Evolutionary conservation across 192 early-diverging fungal genomes (phyloP).

Genomic region (Coemansia sp.): DNA sequence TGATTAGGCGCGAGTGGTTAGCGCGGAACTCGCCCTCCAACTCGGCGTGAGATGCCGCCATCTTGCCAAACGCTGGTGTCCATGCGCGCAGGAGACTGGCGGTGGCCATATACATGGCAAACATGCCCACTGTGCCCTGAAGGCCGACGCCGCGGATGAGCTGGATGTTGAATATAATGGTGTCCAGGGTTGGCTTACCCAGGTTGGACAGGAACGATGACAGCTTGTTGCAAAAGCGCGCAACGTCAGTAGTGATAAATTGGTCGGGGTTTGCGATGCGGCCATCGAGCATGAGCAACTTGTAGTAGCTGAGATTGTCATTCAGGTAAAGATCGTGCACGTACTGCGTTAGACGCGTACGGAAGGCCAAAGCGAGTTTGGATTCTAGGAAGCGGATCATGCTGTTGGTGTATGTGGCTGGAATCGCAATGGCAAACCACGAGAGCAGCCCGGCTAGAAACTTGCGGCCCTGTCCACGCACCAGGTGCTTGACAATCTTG

Average conservation of each 20-base stretch:
- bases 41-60: slow-evolving; percentile 87
- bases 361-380: slow-evolving; percentile 75
- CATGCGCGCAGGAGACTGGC: slow-evolving; percentile 78
- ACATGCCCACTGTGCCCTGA: slow-evolving; percentile 79
- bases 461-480: slow-evolving; percentile 75
- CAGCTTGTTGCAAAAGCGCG: slow-evolving; percentile 85
- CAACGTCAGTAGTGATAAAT: slow-evolving; percentile 86
- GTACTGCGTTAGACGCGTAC: slow-evolving; percentile 85
- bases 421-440: slow-evolving; percentile 94
- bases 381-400: slow-evolving; percentile 71
- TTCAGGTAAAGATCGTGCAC: slow-evolving; percentile 85
- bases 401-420: slow-evolving; percentile 96
- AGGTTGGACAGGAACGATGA: slow-evolving; percentile 90
- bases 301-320: slow-evolving; percentile 92
- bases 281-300: slow-evolving; percentile 85
- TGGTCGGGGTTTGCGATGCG: slow-evolving; percentile 90
- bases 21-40: slow-evolving; percentile 96
- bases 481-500: slow-evolving; percentile 92
- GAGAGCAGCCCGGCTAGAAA: slow-evolving; percentile 78
- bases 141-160: slow-evolving; percentile 83
- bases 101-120: slow-evolving; percentile 76
- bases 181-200: slow-evolving; percentile 94
- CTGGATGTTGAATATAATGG: slow-evolving; percentile 91
- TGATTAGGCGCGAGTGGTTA: slow-evolving; percentile 90
- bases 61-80: slow-evolving; percentile 94